Conservation (phyloP, 805 yeast genomes). For the Sugiyamaella lignohabitans region DNA sequence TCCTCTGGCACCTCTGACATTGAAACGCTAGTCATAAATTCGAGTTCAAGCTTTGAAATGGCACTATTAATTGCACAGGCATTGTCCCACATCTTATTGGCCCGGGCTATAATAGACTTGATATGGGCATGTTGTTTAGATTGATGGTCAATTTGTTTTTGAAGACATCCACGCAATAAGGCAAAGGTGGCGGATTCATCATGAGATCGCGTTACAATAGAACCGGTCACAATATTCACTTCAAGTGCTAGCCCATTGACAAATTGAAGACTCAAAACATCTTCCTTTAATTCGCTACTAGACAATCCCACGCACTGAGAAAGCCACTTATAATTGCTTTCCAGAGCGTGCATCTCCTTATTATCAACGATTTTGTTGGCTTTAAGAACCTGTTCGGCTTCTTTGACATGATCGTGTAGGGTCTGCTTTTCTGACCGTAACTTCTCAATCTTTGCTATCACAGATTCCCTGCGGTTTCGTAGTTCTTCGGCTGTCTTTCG, state of each 20-base stretch:
- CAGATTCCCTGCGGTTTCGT: slow-evolving; percentile 15
- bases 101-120: not conserved
- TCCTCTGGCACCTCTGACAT: not conserved
- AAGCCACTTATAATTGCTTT: not conserved
- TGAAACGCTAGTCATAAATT: not conserved
- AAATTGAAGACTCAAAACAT: not conserved
- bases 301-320: slow-evolving; percentile 1
- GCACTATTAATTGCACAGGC: not conserved
- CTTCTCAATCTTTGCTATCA: slow-evolving; percentile 9
- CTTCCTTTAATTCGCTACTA: not conserved
- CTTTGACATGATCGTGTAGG: slow-evolving; percentile 12
- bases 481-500: slow-evolving; percentile 12
- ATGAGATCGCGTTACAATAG: not conserved
- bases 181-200: not conserved
- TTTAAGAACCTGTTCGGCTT: slow-evolving; percentile 19
- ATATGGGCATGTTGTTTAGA: not conserved
- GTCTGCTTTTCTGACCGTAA: slow-evolving; percentile 11
- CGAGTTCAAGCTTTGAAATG: not conserved
- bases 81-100: not conserved
- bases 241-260: not conserved
- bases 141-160: not conserved
- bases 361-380: slow-evolving; percentile 19
- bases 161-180: not conserved
- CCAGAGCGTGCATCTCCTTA: slow-evolving; percentile 14
- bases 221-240: not conserved